phyloP scores from a whole-genome alignment of 257 asterid genomes.

The Solanum peruvianum region DNA sequence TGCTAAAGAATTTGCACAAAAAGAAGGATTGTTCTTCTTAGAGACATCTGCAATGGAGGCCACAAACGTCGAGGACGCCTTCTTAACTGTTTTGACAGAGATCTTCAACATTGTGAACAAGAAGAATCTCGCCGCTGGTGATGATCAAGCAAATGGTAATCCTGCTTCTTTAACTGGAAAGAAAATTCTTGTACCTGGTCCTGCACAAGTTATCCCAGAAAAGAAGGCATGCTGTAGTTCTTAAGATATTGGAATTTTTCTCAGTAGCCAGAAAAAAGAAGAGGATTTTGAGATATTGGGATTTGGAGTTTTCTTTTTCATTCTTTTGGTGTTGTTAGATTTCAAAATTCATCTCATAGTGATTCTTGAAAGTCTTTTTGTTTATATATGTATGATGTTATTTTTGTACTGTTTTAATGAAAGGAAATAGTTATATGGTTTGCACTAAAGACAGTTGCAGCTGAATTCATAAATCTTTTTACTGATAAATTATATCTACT shows the following conservation, averaged over 20 bases:
- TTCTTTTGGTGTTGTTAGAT: background rate
- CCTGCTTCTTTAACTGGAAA: constrained; percentile 47
- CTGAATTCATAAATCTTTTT: background rate
- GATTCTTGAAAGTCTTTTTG: background rate
- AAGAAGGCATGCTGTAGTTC: constrained; percentile 59
- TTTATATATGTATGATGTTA: background rate
- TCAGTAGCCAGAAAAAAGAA: background rate
- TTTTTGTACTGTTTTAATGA: background rate
- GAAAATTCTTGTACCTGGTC: constrained; percentile 57
- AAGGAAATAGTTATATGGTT: background rate
- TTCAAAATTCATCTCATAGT: background rate
- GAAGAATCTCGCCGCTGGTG: constrained; percentile 47
- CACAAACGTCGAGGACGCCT: constrained; percentile 60
- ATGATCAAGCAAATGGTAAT: constrained; percentile 42
- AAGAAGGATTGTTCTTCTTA: constrained; percentile 59
- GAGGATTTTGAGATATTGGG: constrained; percentile 13
- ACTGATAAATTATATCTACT: background rate
- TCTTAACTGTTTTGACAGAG: constrained; percentile 50
- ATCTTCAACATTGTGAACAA: constrained; percentile 54
- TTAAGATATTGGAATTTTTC: background rate
- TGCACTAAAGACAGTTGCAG: background rate
- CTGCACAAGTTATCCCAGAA: constrained; percentile 58
- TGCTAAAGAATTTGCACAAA: constrained; percentile 65
- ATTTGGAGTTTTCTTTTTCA: background rate
- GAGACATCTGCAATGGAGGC: constrained; percentile 70